Base-by-base conservation (phyloP, 768 basidiomycete species). In the Podaxis rugospora region DNA sequence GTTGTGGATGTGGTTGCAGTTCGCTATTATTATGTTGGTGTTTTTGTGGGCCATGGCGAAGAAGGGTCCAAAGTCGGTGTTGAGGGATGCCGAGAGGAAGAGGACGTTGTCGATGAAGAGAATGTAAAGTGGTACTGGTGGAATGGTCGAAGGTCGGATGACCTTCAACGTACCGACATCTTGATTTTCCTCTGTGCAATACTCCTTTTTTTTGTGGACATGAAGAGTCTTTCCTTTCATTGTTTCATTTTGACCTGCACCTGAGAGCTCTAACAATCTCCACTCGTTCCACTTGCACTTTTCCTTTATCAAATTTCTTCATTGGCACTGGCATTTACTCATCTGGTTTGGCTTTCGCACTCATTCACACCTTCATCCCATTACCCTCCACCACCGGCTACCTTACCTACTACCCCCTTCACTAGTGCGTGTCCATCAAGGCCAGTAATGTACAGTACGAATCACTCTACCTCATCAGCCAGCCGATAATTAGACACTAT, bases 1-100 rank as follows among this genome's bases (percentile, higher is more conserved):
- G 73, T 69, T 90, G 21, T 93, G 92, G 92, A 71, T 93, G 64
- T 92, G 91, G 90, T 70, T 92, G 62, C 92, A 94, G 71, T 92
- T 93, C 68, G 76, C 71, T 6, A 78, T 92, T 62, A 84, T 94
- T 64, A 79, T 93, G 35, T 57, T 87, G 44, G 85, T 92, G 55
- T 93, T 93, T 71, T 70, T 94, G 57, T 92, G 84, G 80, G 83
- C 89, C 36, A 89, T 92, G 86, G 89, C 90, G 61, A 84, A 78
- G 72, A 79, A 83, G 18, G 91, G 92, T 2, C 91, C 91, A 5
- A 87, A 85, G 74, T 80, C 80, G 56, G 83, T 93, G 32, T 66
- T 92, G 60, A 76, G 75, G 39, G 81, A 84, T 59, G 76, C 70
- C 51, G 72, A 74, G 35, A 60, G 65, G 64, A 62, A 62, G 59